Conservation (phyloP, 1,139 yeast genomes). For the Saccharomyces hybrid region DNA sequence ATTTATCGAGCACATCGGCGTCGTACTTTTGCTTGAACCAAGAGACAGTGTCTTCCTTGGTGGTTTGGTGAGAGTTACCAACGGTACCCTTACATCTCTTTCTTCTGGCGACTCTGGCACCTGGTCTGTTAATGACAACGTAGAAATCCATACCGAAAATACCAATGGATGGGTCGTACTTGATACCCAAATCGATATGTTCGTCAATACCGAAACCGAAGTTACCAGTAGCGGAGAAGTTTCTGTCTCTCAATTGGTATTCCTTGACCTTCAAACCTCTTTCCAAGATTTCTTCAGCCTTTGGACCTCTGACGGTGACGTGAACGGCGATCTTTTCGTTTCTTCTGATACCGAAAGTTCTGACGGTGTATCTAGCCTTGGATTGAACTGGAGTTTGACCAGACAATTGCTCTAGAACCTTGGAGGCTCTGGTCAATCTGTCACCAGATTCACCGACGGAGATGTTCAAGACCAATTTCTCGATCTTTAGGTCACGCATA, state of each 20-base stretch:
- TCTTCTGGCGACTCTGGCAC: slow-evolving; percentile 98
- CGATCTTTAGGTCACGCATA: slow-evolving; percentile 99
- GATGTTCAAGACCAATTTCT: slow-evolving; percentile 98
- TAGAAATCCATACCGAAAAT: slow-evolving; percentile 99
- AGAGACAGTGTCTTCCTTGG: slow-evolving; percentile 87
- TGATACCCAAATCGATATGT: slow-evolving; percentile 99
- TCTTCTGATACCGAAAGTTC: slow-evolving; percentile 99
- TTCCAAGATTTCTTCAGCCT: slow-evolving; percentile 99
- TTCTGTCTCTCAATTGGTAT: slow-evolving; percentile 87
- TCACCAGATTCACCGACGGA: slow-evolving; percentile 99
- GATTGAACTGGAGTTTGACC: slow-evolving; percentile 99
- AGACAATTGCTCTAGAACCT: slow-evolving; percentile 98
- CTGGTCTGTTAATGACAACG: slow-evolving; percentile 99
- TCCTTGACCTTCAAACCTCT: slow-evolving; percentile 99
- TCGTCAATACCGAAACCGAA: slow-evolving; percentile 99
- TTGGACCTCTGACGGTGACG: slow-evolving; percentile 99
- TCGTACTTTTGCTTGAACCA: slow-evolving; percentile 99
- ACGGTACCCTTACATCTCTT: slow-evolving; percentile 86
- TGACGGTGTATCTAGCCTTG: slow-evolving; percentile 99
- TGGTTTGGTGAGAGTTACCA: slow-evolving; percentile 90
- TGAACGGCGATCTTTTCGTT: slow-evolving; percentile 99
- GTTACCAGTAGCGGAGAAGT: slow-evolving; percentile 99
- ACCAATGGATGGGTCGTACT: slow-evolving; percentile 99
- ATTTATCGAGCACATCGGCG: slow-evolving; percentile 90
- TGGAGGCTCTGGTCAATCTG: slow-evolving; percentile 99